A percentile compares a stretch with the other conserved stretches of the same genome.
Conservation (phyloP, 2,329 filamentous ascomycete genomes). For the Ciborinia camelliae region DNA sequence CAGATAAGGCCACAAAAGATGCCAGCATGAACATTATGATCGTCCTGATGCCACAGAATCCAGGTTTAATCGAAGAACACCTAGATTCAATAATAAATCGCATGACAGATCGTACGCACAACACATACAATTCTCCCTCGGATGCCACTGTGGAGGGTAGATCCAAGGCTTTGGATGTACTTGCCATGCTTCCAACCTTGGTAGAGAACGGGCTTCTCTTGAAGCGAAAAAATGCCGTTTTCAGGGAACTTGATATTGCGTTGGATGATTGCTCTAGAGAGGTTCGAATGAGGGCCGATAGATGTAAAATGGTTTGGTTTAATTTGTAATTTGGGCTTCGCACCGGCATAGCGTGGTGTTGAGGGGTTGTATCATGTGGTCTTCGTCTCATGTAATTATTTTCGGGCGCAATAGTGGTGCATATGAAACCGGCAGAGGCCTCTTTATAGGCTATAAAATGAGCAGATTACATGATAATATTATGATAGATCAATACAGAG, state of each 20-base stretch:
- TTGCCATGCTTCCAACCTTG: conserved; percentile 28
- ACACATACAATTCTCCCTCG: conserved; percentile 33
- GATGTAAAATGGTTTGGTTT: conserved; percentile 32
- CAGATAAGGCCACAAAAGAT: conserved; percentile 31
- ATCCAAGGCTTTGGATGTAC: conserved; percentile 33
- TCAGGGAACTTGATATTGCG: conserved; percentile 30
- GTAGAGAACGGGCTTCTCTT: conserved; percentile 22
- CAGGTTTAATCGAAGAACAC: conserved; percentile 29
- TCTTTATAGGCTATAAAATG: not conserved
- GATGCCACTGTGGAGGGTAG: conserved; percentile 29
- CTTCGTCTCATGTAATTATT: not conserved
- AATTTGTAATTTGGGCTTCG: conserved; percentile 15
- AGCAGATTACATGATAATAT: not conserved
- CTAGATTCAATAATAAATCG: conserved; percentile 33
- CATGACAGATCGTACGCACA: conserved; percentile 33
- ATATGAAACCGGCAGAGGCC: not conserved
- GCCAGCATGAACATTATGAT: conserved; percentile 29
- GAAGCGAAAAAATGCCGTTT: conserved; percentile 25
- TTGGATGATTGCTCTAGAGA: conserved; percentile 31
- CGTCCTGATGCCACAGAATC: conserved; percentile 25
- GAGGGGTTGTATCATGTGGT: not conserved
- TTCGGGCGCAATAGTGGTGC: not conserved
- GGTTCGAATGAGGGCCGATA: conserved; percentile 31
- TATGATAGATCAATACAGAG: not conserved
- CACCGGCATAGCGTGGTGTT: not conserved